phyloP scores from a whole-genome alignment of 495 filamentous ascomycete genomes.

The Penicillium paxilli region DNA sequence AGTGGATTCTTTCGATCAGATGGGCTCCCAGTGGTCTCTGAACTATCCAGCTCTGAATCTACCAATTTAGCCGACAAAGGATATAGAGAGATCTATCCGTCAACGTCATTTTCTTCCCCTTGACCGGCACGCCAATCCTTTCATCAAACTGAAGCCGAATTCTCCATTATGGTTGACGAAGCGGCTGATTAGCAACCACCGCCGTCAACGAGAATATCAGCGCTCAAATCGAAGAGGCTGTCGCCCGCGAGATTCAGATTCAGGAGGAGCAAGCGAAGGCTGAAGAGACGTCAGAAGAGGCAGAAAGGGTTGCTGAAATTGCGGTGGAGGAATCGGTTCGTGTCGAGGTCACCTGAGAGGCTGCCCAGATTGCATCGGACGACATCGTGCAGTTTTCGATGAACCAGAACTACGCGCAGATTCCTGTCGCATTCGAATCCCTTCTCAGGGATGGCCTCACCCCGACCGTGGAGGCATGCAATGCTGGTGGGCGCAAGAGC shows the following conservation, averaged over 20 bases:
- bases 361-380: conserved; percentile 68
- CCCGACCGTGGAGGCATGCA: conserved; percentile 86
- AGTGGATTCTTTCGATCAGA: too few relatives aligned
- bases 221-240: conserved; percentile 63
- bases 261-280: conserved; percentile 48
- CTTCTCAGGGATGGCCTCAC: conserved; percentile 76
- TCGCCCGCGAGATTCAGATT: conserved; percentile 61
- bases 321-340: conserved; percentile 32
- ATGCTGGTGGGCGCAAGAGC: too few relatives aligned
- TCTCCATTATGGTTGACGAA: too few relatives aligned
- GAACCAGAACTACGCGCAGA: conserved; percentile 71
- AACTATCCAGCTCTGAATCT: too few relatives aligned
- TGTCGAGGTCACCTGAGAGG: conserved; percentile 36
- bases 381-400: conserved; percentile 72
- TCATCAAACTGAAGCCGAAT: too few relatives aligned
- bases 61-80: too few relatives aligned
- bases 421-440: conserved; percentile 84
- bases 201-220: conserved; percentile 53
- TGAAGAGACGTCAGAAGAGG: conserved; percentile 38
- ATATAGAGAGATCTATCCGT: too few relatives aligned
- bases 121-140: too few relatives aligned
- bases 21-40: too few relatives aligned
- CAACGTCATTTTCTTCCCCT: too few relatives aligned
- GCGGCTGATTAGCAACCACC: too few relatives aligned
- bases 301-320: conserved; percentile 31